Conservation (phyloP, 768 basidiomycete species). For the Xerocomellus amylosporus region DNA sequence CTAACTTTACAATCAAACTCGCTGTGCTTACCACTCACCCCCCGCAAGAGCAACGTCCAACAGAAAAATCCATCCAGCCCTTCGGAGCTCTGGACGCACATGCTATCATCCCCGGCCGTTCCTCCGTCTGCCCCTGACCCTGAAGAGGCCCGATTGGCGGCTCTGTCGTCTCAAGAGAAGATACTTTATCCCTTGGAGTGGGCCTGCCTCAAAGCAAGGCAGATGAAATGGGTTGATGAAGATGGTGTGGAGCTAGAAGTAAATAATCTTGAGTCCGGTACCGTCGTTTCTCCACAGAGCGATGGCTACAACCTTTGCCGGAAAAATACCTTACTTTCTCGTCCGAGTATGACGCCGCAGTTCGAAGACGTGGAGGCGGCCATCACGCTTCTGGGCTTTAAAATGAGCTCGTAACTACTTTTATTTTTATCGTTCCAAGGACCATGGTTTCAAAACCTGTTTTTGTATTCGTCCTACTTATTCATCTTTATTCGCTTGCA, state of each 20-base stretch:
- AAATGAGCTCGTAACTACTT: slow-evolving; percentile 13
- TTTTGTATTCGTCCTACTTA: slow-evolving; percentile 26
- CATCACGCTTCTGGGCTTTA: slow-evolving; percentile 36
- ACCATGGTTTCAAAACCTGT: neutral
- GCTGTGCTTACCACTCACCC: slow-evolving; percentile 24
- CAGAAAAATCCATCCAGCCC: slow-evolving; percentile 8
- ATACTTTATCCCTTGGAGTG: slow-evolving; percentile 63
- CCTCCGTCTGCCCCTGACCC: slow-evolving; percentile 19
- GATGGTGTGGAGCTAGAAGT: slow-evolving; percentile 18
- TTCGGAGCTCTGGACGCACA: slow-evolving; percentile 30
- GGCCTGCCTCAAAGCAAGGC: slow-evolving; percentile 59
- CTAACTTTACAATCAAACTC: slow-evolving; percentile 7
- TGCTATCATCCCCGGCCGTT: slow-evolving; percentile 27
- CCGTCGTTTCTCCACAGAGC: slow-evolving; percentile 4
- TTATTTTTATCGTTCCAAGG: neutral
- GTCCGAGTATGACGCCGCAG: slow-evolving; percentile 11
- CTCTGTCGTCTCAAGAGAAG: slow-evolving; percentile 34
- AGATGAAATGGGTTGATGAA: slow-evolving; percentile 26
- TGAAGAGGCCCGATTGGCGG: slow-evolving; percentile 27
- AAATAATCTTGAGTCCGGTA: slow-evolving; percentile 15
- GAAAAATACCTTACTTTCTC: neutral
- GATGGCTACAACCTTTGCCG: neutral
- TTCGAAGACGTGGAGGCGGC: slow-evolving; percentile 37
- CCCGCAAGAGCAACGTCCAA: slow-evolving; percentile 22
- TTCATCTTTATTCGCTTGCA: slow-evolving; percentile 26